Base-by-base conservation (phyloP, 1,139 yeast species). In the Candida smagusa region DNA sequence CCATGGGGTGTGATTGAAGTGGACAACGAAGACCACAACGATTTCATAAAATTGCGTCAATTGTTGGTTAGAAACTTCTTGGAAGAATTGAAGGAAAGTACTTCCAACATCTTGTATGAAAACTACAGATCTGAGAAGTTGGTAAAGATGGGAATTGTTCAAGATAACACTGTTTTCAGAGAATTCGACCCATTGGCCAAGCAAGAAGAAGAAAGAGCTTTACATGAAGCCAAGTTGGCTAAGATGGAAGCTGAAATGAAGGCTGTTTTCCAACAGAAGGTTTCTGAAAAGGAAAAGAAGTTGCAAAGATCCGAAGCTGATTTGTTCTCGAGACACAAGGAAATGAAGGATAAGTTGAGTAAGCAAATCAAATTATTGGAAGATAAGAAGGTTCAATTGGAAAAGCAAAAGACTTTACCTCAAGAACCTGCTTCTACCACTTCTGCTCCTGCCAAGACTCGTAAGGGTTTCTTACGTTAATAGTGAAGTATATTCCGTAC, bases 1-100 rank as follows among this genome's bases (percentile, higher is more conserved):
- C 98, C 98, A 45, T 94, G 99, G 99, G 99, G 99, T 48, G 74
- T 85, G 19, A 85, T 92, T 56, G 97, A 92, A 65, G 95, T 94
- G 47, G 97, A 90, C 61, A 92, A 92, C 61, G 95, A 88, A 64
- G 80, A 81, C 37, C 97, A 94, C 61, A 86, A 92, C 61, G 99
- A 94, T 66, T 94, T 94, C 61, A 81, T 85, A 52, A 82, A 82
- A 62, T 79, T 94, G 58, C 86, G 97, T 54, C 95, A 92, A 63
- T 74, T 94, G 59, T 77, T 94, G 58, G 77, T 94, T 48, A 82
- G 95, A 69, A 86, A 84, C 62, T 92, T 84, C 63, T 74, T 94
- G 76, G 97, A 90, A 65, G 98, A 92, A 61, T 78, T 94, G 54
- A 85, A 90, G 58, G 98, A 92, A 61, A 74, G 80, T 48, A 94